Percentiles rank a stretch among this genome's conserved stretches.
phyloP scores from a whole-genome alignment of 257 asterid genomes.

The Scutellaria baicalensis region DNA sequence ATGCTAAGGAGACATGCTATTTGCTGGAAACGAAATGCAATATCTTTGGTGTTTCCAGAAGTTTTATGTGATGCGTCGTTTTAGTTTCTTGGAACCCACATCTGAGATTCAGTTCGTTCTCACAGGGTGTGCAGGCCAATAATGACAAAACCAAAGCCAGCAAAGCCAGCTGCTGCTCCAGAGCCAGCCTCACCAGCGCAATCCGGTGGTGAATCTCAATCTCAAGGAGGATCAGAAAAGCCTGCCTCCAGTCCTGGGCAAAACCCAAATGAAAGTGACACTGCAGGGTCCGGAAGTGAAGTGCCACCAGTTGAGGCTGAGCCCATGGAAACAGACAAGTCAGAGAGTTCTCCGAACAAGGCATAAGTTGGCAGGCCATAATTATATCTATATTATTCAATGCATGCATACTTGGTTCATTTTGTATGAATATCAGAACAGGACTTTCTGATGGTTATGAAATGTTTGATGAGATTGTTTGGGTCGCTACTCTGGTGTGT shows the following conservation, averaged over 20 bases:
- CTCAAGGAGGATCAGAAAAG: constrained; percentile 32
- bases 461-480: not conserved
- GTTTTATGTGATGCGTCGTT: not conserved
- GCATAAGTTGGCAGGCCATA: constrained; percentile 8
- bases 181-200: constrained; percentile 48
- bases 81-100: not conserved
- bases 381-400: not conserved
- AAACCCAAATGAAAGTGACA: constrained; percentile 13
- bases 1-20: too few relatives aligned
- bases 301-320: constrained; percentile 31
- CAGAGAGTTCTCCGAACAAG: constrained; percentile 21
- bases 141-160: constrained; percentile 74
- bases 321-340: constrained; percentile 68
- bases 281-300: constrained; percentile 27
- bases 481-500: not conserved
- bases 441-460: not conserved
- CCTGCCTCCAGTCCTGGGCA: not conserved
- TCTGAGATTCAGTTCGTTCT: not conserved
- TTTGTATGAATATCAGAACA: not conserved
- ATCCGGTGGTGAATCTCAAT: constrained; percentile 46
- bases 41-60: too few relatives aligned
- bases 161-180: constrained; percentile 55
- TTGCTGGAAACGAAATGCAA: too few relatives aligned
- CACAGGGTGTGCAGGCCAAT: constrained; percentile 70
- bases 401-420: not conserved